A percentile compares a stretch with the other conserved stretches of the same genome.
These are phyloP conservation scores for Naganishia vaughanmartiniae DNA, from an alignment of 768 basidiomycete genomes.

Conservation along the genomic window DNA sequence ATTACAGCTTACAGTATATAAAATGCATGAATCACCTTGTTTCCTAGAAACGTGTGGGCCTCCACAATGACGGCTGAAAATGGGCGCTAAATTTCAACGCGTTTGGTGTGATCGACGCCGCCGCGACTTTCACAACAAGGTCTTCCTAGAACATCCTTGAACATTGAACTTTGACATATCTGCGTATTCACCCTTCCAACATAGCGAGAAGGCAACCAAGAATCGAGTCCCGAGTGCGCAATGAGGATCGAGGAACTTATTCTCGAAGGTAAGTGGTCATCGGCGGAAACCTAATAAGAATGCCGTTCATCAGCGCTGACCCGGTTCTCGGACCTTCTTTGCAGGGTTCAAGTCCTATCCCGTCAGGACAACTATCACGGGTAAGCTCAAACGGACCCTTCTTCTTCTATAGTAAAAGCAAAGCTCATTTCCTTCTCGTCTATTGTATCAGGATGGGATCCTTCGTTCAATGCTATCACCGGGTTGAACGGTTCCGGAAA, in stretches of 20 bases:
- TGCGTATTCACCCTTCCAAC: neutral
- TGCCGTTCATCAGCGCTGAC: neutral
- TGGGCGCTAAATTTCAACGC: neutral
- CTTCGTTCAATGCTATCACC: conserved; percentile 97
- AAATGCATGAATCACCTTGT: neutral
- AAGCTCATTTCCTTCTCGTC: neutral
- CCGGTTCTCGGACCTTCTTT: neutral
- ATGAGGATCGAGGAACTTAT: conserved; percentile 96
- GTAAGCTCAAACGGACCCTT: conserved; percentile 30
- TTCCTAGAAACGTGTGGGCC: neutral
- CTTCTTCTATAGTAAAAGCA: neutral
- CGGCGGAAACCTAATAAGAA: neutral
- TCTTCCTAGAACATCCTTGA: conserved; percentile 15
- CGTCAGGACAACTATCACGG: conserved; percentile 84
- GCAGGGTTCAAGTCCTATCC: conserved; percentile 97
- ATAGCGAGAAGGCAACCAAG: neutral
- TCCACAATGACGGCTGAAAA: neutral
- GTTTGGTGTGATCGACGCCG: neutral
- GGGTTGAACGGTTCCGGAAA: conserved; percentile 79
- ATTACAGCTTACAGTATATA: no score
- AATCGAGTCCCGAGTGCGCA: neutral
- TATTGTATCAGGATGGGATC: conserved; percentile 71
- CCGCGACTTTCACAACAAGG: conserved; percentile 19
- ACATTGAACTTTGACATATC: neutral
- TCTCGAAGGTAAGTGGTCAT: conserved; percentile 66